These are phyloP conservation scores for Spizellomyces sp. DNA, from an alignment of 192 early-diverging fungal species.

Conservation along the genomic window DNA sequence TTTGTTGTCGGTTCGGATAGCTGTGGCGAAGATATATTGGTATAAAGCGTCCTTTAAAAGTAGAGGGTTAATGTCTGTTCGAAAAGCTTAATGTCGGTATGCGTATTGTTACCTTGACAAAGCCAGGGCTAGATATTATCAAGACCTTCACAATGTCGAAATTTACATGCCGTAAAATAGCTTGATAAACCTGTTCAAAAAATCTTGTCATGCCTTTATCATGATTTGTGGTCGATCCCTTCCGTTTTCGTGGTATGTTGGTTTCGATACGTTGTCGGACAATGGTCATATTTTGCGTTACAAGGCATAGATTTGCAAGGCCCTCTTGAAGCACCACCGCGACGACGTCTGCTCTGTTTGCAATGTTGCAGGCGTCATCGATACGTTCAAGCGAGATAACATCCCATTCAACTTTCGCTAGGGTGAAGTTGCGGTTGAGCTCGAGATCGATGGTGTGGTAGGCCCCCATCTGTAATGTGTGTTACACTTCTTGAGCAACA, in stretches of 20 bases:
- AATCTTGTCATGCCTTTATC: constrained; percentile 81
- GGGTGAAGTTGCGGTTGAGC: constrained; percentile 83
- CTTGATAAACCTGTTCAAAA: constrained; percentile 90
- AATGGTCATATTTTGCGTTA: constrained; percentile 96
- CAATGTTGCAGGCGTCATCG: constrained; percentile 84
- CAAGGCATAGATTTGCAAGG: constrained; percentile 87
- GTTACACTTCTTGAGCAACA: too few relatives aligned
- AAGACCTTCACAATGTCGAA: constrained; percentile 95
- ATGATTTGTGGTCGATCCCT: constrained; percentile 84
- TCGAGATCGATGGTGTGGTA: constrained; percentile 96
- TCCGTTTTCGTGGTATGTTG: constrained; percentile 89
- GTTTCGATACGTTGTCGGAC: constrained; percentile 90
- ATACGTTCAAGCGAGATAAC: constrained; percentile 88
- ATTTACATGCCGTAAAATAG: constrained; percentile 84
- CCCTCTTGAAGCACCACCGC: constrained; percentile 84
- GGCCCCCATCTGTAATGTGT: constrained; percentile 68
- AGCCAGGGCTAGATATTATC: constrained; percentile 95
- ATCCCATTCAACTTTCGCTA: constrained; percentile 93
- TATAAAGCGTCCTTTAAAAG: constrained; percentile 76
- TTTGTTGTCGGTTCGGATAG: constrained; percentile 80
- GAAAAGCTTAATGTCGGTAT: not conserved
- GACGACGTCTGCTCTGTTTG: constrained; percentile 87
- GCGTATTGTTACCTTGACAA: constrained; percentile 68
- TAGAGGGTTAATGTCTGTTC: not conserved
- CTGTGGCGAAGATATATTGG: constrained; percentile 82